Evolutionary conservation across 192 early-diverging fungal genomes (phyloP).

Genomic region (Geosiphon pyriformis): DNA sequence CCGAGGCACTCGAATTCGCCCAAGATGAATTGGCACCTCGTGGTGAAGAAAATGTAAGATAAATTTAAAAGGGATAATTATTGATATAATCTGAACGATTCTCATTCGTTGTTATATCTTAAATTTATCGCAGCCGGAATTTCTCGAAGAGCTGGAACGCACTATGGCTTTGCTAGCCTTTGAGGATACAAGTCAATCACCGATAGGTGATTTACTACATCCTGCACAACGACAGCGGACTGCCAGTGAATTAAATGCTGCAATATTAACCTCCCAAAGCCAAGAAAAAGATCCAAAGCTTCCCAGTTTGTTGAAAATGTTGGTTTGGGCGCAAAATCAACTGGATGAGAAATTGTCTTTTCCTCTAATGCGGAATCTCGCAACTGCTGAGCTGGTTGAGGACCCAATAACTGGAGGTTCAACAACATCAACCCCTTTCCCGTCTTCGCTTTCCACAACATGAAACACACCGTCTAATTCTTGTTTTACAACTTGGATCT

Average conservation of each 20-base stretch:
- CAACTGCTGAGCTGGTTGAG: slow-evolving; percentile 67
- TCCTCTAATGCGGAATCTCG: slow-evolving; percentile 83
- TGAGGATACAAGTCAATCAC: slow-evolving; percentile 62
- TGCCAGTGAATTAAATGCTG: slow-evolving; percentile 91
- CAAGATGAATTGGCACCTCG: slow-evolving; percentile 96
- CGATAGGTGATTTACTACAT: slow-evolving; percentile 83
- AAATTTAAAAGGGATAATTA: too few relatives aligned
- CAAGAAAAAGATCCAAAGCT: slow-evolving; percentile 94
- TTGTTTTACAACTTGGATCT: too few relatives aligned
- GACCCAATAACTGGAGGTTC: background rate
- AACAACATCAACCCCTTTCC: background rate
- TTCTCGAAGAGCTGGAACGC: slow-evolving; percentile 88
- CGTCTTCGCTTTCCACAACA: too few relatives aligned
- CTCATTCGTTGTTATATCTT: too few relatives aligned
- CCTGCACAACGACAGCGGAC: slow-evolving; percentile 86
- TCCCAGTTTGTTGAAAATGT: slow-evolving; percentile 81
- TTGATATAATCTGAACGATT: too few relatives aligned
- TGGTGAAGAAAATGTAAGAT: slow-evolving; percentile 84
- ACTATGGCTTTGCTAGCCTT: slow-evolving; percentile 98
- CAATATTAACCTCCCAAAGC: slow-evolving; percentile 82
- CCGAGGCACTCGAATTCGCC: slow-evolving; percentile 90
- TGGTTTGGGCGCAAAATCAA: slow-evolving; percentile 92
- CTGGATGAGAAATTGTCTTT: slow-evolving; percentile 78
- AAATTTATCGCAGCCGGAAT: slow-evolving; percentile 63
- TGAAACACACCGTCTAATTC: too few relatives aligned